Percentiles rank a stretch among this genome's conserved stretches.
phyloP scores from a whole-genome alignment of 176 grass and related monocot genomes.

The Alopecurus myosuroides region DNA sequence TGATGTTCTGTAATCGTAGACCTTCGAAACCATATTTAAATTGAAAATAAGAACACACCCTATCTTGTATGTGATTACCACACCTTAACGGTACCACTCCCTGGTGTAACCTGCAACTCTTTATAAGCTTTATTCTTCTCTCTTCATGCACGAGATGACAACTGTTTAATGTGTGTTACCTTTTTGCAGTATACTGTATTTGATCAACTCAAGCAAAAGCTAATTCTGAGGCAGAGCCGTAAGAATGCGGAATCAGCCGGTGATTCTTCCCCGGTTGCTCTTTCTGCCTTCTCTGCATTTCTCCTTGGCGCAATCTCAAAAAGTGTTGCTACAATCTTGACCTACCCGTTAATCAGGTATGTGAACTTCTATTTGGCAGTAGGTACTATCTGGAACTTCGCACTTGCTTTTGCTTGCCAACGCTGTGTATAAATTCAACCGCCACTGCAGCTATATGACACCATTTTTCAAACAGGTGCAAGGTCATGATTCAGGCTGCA shows the following conservation, averaged over 20 bases:
- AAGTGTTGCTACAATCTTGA: conserved; percentile 79
- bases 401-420: conserved; percentile 7
- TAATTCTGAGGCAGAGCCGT: conserved; percentile 42
- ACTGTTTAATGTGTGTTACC: background rate
- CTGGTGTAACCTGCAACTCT: background rate
- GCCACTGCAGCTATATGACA: background rate
- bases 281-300: conserved; percentile 89
- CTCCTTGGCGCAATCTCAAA: conserved; percentile 81
- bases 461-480: conserved; percentile 55
- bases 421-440: background rate
- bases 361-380: conserved; percentile 15
- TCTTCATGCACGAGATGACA: background rate
- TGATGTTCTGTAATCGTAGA: background rate
- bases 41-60: background rate
- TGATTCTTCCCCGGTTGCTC: conserved; percentile 55
- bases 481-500: conserved; percentile 94
- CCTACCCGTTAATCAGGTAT: conserved; percentile 94
- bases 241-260: conserved; percentile 25
- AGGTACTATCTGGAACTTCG: background rate
- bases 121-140: background rate
- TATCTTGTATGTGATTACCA: background rate
- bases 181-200: conserved; percentile 86
- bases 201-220: conserved; percentile 84
- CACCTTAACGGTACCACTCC: background rate
- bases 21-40: background rate